A percentile compares a stretch with the other conserved stretches of the same genome.
Evolutionary conservation across 148 eudicot genomes (phyloP).

Genomic region (Simmondsia chinensis): DNA sequence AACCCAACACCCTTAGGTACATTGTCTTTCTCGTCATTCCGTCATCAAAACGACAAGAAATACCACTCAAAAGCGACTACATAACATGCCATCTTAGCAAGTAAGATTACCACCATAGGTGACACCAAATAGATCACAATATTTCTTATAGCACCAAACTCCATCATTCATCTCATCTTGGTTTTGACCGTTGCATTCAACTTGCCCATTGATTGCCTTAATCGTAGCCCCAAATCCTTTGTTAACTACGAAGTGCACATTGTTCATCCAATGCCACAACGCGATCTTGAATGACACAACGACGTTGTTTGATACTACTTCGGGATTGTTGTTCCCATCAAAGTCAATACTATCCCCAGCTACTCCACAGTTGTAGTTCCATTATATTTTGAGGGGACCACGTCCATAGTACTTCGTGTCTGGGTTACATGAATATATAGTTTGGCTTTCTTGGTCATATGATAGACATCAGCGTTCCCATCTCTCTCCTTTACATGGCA

Average conservation of each 20-base stretch:
- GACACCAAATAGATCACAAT: conserved; percentile 14
- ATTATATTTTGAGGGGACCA: conserved; percentile 37
- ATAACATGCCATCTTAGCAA: conserved; percentile 14
- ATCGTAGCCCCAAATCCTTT: conserved; percentile 19
- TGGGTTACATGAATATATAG: conserved; percentile 24
- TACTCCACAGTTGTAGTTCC: conserved; percentile 37
- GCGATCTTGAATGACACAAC: conserved; percentile 25
- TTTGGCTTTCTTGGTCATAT: no score
- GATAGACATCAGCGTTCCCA: no score
- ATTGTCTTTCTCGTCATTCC: no score
- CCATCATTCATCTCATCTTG: conserved; percentile 7
- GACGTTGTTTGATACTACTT: conserved; percentile 15
- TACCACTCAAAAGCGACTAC: no score
- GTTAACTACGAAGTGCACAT: conserved; percentile 8
- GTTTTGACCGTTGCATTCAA: conserved; percentile 11
- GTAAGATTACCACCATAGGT: conserved; percentile 17
- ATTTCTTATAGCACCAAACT: conserved; percentile 3
- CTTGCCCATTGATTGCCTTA: conserved; percentile 11
- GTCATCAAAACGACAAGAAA: no score
- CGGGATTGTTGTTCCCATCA: conserved; percentile 25
- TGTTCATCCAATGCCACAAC: conserved; percentile 25
- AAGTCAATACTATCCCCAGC: conserved; percentile 22
- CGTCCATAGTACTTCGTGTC: conserved; percentile 27
- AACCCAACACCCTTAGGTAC: no score
- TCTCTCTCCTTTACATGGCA: no score